Percentiles rank a stretch among this genome's conserved stretches.
Conservation (phyloP, 768 basidiomycete genomes). For the Leccinellum albellum region DNA sequence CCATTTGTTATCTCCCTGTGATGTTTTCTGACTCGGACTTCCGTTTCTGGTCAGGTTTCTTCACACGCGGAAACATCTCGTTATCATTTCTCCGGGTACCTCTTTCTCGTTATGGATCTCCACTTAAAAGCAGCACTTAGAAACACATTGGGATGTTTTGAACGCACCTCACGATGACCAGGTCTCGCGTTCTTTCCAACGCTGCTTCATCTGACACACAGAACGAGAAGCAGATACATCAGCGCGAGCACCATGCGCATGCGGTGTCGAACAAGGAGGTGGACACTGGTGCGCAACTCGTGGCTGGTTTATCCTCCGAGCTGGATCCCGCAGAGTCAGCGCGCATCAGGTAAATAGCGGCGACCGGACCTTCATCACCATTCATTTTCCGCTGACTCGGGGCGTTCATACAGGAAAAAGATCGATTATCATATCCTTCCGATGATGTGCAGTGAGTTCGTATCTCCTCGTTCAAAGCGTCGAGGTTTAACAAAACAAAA, state of each 20-base stretch:
- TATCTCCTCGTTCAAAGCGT: neutral
- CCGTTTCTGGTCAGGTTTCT: neutral
- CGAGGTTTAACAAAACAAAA: neutral
- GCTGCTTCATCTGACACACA: conserved; percentile 8
- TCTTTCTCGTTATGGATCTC: neutral
- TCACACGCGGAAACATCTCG: conserved; percentile 6
- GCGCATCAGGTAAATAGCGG: neutral
- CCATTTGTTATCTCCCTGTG: conserved; percentile 4
- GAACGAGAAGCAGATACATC: conserved; percentile 7
- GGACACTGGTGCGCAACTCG: conserved; percentile 60
- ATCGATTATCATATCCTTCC: conserved; percentile 69
- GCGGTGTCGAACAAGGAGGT: conserved; percentile 42
- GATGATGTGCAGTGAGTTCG: conserved; percentile 64
- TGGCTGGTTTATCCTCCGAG: conserved; percentile 39
- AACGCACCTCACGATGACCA: neutral
- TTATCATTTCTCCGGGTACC: neutral
- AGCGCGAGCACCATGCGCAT: conserved; percentile 18
- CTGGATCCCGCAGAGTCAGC: conserved; percentile 51
- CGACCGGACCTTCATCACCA: neutral
- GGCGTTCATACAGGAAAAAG: conserved; percentile 40
- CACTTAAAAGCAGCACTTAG: conserved; percentile 8
- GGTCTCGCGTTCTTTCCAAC: conserved; percentile 6
- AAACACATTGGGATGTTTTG: neutral
- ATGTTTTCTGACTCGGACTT: neutral
- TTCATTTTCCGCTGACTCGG: neutral